Base-by-base conservation (phyloP, 495 filamentous ascomycete species). In the Penicillium waksmanii region DNA sequence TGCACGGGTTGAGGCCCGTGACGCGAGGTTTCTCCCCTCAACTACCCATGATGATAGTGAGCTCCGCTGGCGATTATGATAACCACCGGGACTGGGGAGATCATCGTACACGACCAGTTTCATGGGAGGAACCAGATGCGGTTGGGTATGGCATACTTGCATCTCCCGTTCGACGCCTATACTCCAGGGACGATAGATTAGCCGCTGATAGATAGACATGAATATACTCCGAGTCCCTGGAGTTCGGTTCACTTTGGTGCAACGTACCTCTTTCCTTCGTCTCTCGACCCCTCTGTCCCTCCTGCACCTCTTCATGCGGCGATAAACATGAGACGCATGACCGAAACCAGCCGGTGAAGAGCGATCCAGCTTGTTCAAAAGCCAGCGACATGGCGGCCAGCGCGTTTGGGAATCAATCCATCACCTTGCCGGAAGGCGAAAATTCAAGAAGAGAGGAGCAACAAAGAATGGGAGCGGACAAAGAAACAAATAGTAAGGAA, bases 91-190 rank as follows among this genome's bases (percentile, higher is more conserved):
- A 51, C 63, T 73, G 34, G 79, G 73, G 11, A 73, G 70, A 48
- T 77, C 70, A 64, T 78, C 68, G 54, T 77, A 73, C 52, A 77
- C 66, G 46, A 63, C 63, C 59, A 79, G 63, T 53, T 73, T 76
- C 71, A 80, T 82, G 11, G 79, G 78, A 23, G 77, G 72, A 46
- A 81, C 72, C 38, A 78, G 76, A 66, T 74, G 75, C 54, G 82
- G 82, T 65, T 85, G 80, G 35, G 73, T 69, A 51, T 79, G 75
- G 68, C 75, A 81, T 64, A 82, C 68, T 66, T 73, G 58, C 77
- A 80, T 80, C 50, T 79, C 74, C 61, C 74, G 72, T 52, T 83
- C 73, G 36, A 72, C 63, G 51, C 68, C 73, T 76, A 53, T 40
- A 35, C 34, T 50, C 23, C 19, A 21, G 10, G 46, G 19, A 48